Conservation (phyloP, 345 rosid genomes). For the Hypericum perforatum region DNA sequence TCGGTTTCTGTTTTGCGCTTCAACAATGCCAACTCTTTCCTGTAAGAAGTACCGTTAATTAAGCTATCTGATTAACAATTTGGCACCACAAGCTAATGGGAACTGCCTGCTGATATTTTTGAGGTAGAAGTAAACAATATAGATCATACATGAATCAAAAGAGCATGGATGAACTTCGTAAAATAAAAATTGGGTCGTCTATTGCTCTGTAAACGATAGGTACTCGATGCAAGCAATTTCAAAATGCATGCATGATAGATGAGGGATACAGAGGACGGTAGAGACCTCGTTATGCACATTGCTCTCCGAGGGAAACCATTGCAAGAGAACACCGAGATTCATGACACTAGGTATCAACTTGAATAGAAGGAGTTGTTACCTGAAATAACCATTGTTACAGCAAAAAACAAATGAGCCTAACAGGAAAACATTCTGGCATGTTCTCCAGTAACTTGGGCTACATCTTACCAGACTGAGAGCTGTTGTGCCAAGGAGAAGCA, state of each 20-base stretch:
- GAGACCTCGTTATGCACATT: conserved; percentile 50
- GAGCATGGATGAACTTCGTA: too few species aligned
- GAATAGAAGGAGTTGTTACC: conserved; percentile 95
- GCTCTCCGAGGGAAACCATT: conserved; percentile 77
- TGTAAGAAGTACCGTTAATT: conserved; percentile 12
- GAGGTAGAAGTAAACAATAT: too few species aligned
- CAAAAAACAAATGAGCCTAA: too few species aligned
- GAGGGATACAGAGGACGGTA: conserved; percentile 1
- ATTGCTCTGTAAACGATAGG: too few species aligned
- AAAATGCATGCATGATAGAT: not conserved
- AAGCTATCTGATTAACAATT: too few species aligned
- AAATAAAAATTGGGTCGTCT: too few species aligned
- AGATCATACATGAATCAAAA: too few species aligned
- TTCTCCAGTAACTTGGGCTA: too few species aligned
- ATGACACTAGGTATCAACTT: conserved; percentile 72
- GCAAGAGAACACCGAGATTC: conserved; percentile 76
- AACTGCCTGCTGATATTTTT: too few species aligned
- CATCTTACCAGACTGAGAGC: conserved; percentile 78
- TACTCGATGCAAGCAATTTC: not conserved
- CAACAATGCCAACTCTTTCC: conserved; percentile 47
- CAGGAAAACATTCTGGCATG: too few species aligned
- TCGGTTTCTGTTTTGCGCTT: conserved; percentile 40
- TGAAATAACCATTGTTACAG: conserved; percentile 8
- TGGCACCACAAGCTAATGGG: too few species aligned
- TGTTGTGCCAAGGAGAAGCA: conserved; percentile 95